Evolutionary conservation across 208 protist species (phyloP), one percentile per base, ranked within the genome.

Genomic region (Leishmania gerbilli): DNA sequence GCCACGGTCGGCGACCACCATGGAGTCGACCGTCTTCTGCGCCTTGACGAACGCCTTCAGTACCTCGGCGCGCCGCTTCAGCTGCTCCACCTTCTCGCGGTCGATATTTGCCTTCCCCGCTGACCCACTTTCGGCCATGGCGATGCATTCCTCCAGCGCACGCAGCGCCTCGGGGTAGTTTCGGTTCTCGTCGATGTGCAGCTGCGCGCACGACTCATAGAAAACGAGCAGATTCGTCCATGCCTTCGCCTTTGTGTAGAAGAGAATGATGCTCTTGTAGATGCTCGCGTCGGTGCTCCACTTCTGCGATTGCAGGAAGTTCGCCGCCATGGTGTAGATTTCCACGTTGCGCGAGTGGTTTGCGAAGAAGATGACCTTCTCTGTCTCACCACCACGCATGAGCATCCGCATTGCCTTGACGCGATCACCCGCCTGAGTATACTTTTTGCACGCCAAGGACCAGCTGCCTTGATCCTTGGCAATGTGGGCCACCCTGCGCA

Each of bases 281-380:
- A 99, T 97, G 82, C 98, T 97, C 27, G 95, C 65, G 72, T 99
- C 89, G 13, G 87, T 90, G 71, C 95, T 91, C 97, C 97, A 99
- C 86, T 96, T 97, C 60, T 98, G 91, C 24, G 91, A 98, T 88
- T 99, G 98, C 69, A 99, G 88, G 82, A 98, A 99, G 90, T 99
- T 99, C 13, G 93, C 98, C 0, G 98, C 98, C 40, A 99, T 85
- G 19, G 98, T 98, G 87, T 98, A 99, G 65, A 99, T 98, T 78
- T 99, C 96, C 4, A 86, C 78, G 76, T 96, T 95, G 55, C 97
- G 92, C 19, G 97, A 99, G 85, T 99, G 96, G 81, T 97, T 98
- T 1, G 98, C 98, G 85, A 99, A 99, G 89, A 99, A 99, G 79
- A 99, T 98, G 76, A 99, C 98, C 88, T 99, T 99, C 68, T 98